Evolutionary conservation across 805 yeast genomes (phyloP).

Genomic region (Zygoascus flipseniorum): DNA sequence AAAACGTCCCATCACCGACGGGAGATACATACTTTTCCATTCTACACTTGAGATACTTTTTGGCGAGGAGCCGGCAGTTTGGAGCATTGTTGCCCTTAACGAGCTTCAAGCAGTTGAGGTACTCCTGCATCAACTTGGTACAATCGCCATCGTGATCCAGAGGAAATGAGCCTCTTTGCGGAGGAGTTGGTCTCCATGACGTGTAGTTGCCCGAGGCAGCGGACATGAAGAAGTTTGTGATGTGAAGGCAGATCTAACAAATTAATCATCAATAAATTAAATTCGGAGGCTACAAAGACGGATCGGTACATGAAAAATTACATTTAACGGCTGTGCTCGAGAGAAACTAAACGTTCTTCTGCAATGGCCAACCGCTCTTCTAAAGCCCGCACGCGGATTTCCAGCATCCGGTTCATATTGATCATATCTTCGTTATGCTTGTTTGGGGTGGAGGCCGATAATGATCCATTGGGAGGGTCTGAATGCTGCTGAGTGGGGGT

Average conservation of each 20-base stretch:
- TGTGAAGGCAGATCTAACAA: background rate
- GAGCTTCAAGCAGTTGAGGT: slow-evolving; percentile 67
- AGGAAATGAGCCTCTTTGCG: slow-evolving; percentile 95
- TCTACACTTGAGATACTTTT: slow-evolving; percentile 71
- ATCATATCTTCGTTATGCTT: slow-evolving; percentile 13
- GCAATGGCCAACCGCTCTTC: slow-evolving; percentile 27
- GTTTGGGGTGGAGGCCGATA: background rate
- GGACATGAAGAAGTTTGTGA: slow-evolving; percentile 16
- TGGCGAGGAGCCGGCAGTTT: slow-evolving; percentile 82
- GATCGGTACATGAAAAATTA: background rate
- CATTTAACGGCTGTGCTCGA: slow-evolving; percentile 9
- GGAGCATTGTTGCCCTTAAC: slow-evolving; percentile 80
- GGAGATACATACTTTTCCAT: slow-evolving; percentile 55
- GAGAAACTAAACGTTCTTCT: slow-evolving; percentile 21
- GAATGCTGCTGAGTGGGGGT: background rate
- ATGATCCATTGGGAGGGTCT: background rate
- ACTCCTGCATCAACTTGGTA: slow-evolving; percentile 60
- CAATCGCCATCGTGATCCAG: slow-evolving; percentile 86
- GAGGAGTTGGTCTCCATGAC: slow-evolving; percentile 63
- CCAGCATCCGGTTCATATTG: slow-evolving; percentile 22
- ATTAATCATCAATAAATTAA: background rate
- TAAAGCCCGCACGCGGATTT: slow-evolving; percentile 22
- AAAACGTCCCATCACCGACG: background rate
- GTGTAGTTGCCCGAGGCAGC: slow-evolving; percentile 21
- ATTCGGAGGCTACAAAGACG: background rate